Conservation (phyloP, 2,329 filamentous ascomycete species). For the Cryphonectria nitschkei region DNA sequence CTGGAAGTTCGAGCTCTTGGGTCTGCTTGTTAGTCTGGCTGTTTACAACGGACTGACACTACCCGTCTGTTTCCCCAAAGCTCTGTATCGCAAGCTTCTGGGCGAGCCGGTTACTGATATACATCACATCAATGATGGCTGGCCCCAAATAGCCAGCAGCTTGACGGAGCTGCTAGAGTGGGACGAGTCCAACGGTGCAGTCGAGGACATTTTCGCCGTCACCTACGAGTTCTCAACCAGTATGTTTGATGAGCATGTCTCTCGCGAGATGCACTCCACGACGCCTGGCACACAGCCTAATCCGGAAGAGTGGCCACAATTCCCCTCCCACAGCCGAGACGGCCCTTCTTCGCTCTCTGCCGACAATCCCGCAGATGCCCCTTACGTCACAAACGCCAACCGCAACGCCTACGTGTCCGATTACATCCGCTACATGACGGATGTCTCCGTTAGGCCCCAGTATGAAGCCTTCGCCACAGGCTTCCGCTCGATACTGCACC, state of each 20-base stretch:
- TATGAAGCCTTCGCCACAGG: slow-evolving; percentile 80
- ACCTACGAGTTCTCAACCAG: slow-evolving; percentile 83
- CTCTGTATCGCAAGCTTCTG: slow-evolving; percentile 80
- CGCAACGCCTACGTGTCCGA: slow-evolving; percentile 78
- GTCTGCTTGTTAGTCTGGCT: slow-evolving; percentile 84
- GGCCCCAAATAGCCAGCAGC: slow-evolving; percentile 79
- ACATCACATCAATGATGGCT: slow-evolving; percentile 82
- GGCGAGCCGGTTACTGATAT: slow-evolving; percentile 69
- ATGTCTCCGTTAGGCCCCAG: slow-evolving; percentile 76
- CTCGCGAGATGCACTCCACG: slow-evolving; percentile 56
- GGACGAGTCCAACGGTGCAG: slow-evolving; percentile 73
- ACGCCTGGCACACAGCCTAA: slow-evolving; percentile 32
- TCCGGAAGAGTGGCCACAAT: slow-evolving; percentile 57
- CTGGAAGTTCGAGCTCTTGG: slow-evolving; percentile 90
- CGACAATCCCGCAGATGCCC: slow-evolving; percentile 57
- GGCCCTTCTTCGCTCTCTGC: slow-evolving; percentile 34
- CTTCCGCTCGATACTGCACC: slow-evolving; percentile 75
- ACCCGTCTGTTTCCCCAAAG: slow-evolving; percentile 84
- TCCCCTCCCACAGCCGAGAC: slow-evolving; percentile 36
- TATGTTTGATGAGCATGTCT: slow-evolving; percentile 60
- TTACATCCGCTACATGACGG: slow-evolving; percentile 83
- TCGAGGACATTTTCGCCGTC: slow-evolving; percentile 80
- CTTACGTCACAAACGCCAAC: slow-evolving; percentile 80
- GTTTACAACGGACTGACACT: slow-evolving; percentile 92
- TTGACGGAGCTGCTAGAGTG: slow-evolving; percentile 75